Evolutionary conservation across 108 stramenopile genomes (phyloP), one percentile per base, ranked within the genome.

Genomic region (Skeletonema tropicum): DNA sequence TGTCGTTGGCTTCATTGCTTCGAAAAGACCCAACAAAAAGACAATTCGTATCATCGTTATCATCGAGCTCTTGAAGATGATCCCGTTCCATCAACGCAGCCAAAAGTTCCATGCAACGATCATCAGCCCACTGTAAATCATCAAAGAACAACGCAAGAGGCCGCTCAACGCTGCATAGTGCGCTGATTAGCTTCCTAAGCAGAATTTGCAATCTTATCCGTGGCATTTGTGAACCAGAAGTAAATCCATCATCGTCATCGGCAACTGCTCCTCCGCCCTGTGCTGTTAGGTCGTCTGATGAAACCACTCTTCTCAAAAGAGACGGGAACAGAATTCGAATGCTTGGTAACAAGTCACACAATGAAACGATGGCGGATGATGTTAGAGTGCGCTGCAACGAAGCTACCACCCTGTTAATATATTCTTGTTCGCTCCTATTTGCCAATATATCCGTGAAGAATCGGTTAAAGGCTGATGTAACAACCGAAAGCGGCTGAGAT

Each of bases 111-210:
- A 39, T 26, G 49, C 48, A 8, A 21, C 68, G 17, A 45, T n/a
- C 25, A 26, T 61, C 68, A 0, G 74, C 62, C 74, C 74, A 75
- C 17, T 75, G 74, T 59, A 75, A 46, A 70, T 75, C 74, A 31
- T 75, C 74, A 6, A 75, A 31, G 17, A 75, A 70, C 1, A 75
- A 59, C 3, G 66, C 19, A 14, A 74, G 35, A 31, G 73, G 73
- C 17, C 21, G 52, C 10, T 36, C 73, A 17, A 52, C 23, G 57
- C 30, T 68, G 11, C 66, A 67, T 29, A 74, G 33, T 4, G 67
- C 73, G 8, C 36, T 57, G 38, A 59, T 29, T 11, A 74, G 36
- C 23, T 19, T 39, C 11, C 49, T 35, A 19, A 74, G 33, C 0
- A 65, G 10, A 36, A 59, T 19, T 23, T 68, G 66, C 67, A 68